A percentile compares a stretch with the other conserved stretches of the same genome.
phyloP scores from a whole-genome alignment of 257 asterid genomes.

The Anisodus acutangulus region DNA sequence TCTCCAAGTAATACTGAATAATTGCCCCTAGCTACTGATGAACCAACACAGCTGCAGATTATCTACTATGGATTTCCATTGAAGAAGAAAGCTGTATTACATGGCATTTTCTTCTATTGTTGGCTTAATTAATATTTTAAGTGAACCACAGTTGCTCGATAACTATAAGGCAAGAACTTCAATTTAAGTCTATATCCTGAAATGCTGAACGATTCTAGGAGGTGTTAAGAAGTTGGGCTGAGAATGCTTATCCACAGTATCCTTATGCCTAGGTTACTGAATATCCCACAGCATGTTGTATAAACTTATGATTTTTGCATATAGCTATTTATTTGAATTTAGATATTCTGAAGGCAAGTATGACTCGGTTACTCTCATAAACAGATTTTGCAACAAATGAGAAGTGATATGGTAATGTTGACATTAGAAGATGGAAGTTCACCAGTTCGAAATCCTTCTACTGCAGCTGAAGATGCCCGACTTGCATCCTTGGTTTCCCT shows the following conservation, averaged over 20 bases:
- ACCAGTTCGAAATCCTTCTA: constrained; percentile 86
- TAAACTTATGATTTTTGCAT: constrained; percentile 16
- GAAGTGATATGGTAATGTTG: constrained; percentile 69
- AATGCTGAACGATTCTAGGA: background rate
- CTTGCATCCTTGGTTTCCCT: constrained; percentile 91
- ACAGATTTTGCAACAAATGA: constrained; percentile 95
- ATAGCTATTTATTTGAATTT: constrained; percentile 11
- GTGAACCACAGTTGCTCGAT: background rate
- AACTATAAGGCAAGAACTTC: background rate
- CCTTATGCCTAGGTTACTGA: constrained; percentile 11
- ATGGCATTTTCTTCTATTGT: constrained; percentile 1
- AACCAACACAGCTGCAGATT: constrained; percentile 1
- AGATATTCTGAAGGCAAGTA: constrained; percentile 1
- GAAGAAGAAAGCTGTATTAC: background rate
- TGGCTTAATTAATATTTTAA: background rate
- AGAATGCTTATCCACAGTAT: background rate
- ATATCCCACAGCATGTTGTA: background rate
- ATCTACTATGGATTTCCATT: constrained; percentile 6
- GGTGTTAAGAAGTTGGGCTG: background rate
- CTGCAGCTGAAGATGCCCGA: constrained; percentile 98
- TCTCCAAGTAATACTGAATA: background rate
- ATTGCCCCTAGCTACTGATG: background rate
- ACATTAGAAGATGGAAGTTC: constrained; percentile 75
- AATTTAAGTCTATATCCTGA: background rate
- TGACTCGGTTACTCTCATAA: constrained; percentile 26